Evolutionary conservation across 441 rosid species (phyloP), one percentile per base, ranked within the genome.

Genomic region (Croton setiger): DNA sequence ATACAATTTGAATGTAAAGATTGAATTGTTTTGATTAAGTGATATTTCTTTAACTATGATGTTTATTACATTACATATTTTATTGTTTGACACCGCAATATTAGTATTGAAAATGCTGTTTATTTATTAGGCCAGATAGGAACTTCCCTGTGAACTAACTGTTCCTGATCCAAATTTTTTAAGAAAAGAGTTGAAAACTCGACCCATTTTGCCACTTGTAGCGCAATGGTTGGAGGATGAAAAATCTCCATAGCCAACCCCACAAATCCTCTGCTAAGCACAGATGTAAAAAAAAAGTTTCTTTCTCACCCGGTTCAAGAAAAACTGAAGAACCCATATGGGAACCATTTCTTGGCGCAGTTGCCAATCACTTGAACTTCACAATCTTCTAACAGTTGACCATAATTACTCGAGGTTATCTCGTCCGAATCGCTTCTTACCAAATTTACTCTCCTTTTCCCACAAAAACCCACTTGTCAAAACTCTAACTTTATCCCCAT

Each of bases 341-440:
- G 87, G 78, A 47, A 70, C 78, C 75, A 74, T 78, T 73, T 75
- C 72, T 33, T 79, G 82, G 60, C 47, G 53, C 8, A 27, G 37
- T 55, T 39, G 43, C 43, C 45, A 55, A 62, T 17, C 41, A 11
- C 35, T 31, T 48, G 20, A 6, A 49, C 49, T 72, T 52, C 60
- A 11, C 31, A 53, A 27, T 63, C 20, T 27, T 31, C 7, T 7
- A 3, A 5, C n/a, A 23, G 43, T 17, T 67, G 67, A 44, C 67
- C 78, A 66, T 27, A 27, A 27, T n/a, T 45, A 12, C 72, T 17
- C 74, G 4, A 64, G 62, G 61, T 67, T 75, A 70, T 52, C 48
- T 7, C 58, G 20, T 56, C 67, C 74, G 62, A 70, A 54, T 27
- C 63, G 57, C 3, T 53, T 76, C 18, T 6, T 49, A 20, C 77